Base-by-base conservation (phyloP, 331 rosid genomes). In the Dryas integrifolia region DNA sequence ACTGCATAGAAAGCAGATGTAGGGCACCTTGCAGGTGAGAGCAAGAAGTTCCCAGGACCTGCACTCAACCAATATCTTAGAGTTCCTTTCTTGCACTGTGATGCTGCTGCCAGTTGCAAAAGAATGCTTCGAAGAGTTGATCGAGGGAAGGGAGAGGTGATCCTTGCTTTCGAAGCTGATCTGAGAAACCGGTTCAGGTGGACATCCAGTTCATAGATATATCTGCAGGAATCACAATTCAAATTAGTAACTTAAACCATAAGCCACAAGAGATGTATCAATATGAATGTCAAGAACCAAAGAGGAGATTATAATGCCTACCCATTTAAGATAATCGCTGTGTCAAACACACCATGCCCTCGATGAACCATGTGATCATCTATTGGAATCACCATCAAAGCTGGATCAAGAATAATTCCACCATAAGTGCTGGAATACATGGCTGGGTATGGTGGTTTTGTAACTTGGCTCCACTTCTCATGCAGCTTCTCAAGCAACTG, bases 291-390 rank as follows among this genome's bases (percentile, higher is more conserved):
- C 62, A 57, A 45, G 52, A 59, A 57, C 8, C 38, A 15, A 67
- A 65, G 44, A 58, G 43, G 18, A 52, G 11, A 16, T 55, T 8
- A 11, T 3, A 74, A 63, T 57, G 72, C 72, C 72, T 75, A 94
- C 98, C 97, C 96, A 9, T 89, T 67, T 39, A 88, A 69, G 68
- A 91, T 70, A 77, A 89, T 60, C 0, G 80, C 86, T 0, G 92
- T 91, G 59, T 91, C 97, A 83, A 91, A 87, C 65, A 91, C 97
- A 49, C 96, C 96, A 70, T 91, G 97, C 18, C 97, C 96, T 26
- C 92, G 81, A 77, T 91, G 97, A 58, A 91, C 92, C 97, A 91
- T 91, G 87, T 87, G 97, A 85, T 91, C 97, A 61, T 91, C 96
- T 0, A 91, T 75, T 63, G 92, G 97, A 77, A 91, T 81, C 38